A percentile compares a stretch with the other conserved stretches of the same genome.
Evolutionary conservation across 163 green algal species (phyloP).

Genomic region (Prototheca stagnorum): DNA sequence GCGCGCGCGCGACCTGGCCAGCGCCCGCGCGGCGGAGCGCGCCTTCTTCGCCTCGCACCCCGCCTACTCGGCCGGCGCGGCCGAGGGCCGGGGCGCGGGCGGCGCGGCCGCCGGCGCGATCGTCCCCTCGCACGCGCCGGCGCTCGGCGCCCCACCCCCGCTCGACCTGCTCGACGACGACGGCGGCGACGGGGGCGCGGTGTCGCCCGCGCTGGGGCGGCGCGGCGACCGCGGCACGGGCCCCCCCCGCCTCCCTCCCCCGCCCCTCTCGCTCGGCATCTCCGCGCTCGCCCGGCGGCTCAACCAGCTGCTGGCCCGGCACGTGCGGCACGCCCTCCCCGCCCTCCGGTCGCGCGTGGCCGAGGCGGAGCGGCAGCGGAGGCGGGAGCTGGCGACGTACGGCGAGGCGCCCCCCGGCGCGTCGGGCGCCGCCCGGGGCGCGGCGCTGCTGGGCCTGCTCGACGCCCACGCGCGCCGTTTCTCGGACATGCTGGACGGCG

Average conservation of each 20-base stretch:
- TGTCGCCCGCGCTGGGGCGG: too few relatives aligned
- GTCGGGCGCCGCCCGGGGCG: constrained; percentile 36
- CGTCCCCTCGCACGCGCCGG: too few relatives aligned
- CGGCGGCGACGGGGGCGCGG: too few relatives aligned
- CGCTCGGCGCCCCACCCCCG: too few relatives aligned
- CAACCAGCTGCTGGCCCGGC: constrained; percentile 67
- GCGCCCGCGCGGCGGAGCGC: constrained; percentile 54
- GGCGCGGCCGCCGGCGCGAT: too few relatives aligned
- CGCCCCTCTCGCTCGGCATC: too few relatives aligned
- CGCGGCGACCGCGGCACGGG: too few relatives aligned
- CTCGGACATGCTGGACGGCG: constrained; percentile 54
- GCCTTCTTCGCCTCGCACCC: constrained; percentile 59
- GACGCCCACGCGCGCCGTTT: constrained; percentile 64
- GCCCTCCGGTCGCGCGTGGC: constrained; percentile 31
- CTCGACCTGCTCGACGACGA: too few relatives aligned
- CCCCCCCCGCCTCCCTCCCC: too few relatives aligned
- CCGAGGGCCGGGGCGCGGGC: too few relatives aligned
- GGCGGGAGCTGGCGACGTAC: constrained; percentile 32
- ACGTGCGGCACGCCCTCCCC: constrained; percentile 62
- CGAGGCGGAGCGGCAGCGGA: constrained; percentile 1
- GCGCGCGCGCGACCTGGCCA: constrained; percentile 40
- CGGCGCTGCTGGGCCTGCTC: constrained; percentile 68
- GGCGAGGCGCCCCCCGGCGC: constrained; percentile 36
- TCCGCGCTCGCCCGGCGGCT: constrained; percentile 41
- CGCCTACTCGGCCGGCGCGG: constrained; percentile 62